Base-by-base conservation (phyloP, 257 asterid species). In the Linderniella brevidens region DNA sequence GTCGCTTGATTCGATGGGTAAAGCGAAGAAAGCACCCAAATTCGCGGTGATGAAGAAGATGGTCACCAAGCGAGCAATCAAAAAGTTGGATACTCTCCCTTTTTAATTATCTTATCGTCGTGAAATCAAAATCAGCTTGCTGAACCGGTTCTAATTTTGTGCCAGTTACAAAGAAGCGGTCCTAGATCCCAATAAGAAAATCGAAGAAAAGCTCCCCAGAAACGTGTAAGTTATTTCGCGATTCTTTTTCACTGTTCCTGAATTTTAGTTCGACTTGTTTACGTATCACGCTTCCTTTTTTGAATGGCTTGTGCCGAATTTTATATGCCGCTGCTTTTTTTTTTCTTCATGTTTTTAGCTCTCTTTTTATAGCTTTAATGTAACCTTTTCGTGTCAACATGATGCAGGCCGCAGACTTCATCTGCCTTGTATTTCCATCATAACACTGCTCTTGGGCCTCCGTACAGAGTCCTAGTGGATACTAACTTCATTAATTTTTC, bases 401-500 rank as follows among this genome's bases (percentile, higher is more conserved):
- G 12, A 38, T 69, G 71, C 78, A 90, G 98, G 16, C 98, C 98
- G 8, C 78, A 80, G 46, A 82, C 80, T 62, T 75, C 96, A 0
- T 78, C 98, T 25, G 93, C 98, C 1, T 93, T 90, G 35, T 90
- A 64, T 69, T 85, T 85, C 80, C 67, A 58, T 68, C 67, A 90
- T 59, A 90, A 90, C 69, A 71, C 96, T 40, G 98, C 94, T 0
- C 56, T 90, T 69, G 98, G 96, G 19, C 98, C 94, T 8, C 98
- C 98, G 0, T 90, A 90, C 25, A 73, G 75, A 42, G 92, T 90
- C 56, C 57, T 90, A 68, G 87, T 90, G 17, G 98, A 90, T 75
- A 90, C 98, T 52, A 90, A 90, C 69, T 85, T 90, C 67, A 90
- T 90, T 54, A 90, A 90, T 66, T 79, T 79, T 76, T 90, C 98